These are phyloP conservation scores for Artomyces pyxidatus DNA, from an alignment of 768 basidiomycete species.

Conservation along the genomic window DNA sequence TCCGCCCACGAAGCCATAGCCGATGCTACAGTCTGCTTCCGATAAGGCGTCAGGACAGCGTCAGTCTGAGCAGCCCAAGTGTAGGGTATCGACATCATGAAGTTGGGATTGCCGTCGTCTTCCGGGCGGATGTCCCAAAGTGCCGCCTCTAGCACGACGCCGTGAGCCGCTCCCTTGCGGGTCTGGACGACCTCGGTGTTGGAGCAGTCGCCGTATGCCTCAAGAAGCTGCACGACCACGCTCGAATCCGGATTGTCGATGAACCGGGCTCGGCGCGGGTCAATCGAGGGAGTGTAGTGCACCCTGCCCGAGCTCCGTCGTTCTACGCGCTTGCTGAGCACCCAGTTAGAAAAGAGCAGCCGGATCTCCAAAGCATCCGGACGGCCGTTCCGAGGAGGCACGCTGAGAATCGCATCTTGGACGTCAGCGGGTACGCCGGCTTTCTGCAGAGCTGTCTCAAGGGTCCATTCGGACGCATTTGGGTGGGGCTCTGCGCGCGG, in stretches of 20 bases:
- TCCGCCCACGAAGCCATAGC: not conserved
- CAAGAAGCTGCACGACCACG: not conserved
- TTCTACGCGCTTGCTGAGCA: not conserved
- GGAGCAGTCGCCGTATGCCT: not conserved
- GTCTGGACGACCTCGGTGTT: not conserved
- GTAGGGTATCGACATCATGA: not conserved
- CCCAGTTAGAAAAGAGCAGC: not conserved
- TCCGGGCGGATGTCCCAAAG: not conserved
- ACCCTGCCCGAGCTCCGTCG: too few species aligned
- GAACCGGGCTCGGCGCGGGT: not conserved
- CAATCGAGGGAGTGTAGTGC: not conserved
- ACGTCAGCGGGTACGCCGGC: not conserved
- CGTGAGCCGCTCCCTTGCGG: not conserved
- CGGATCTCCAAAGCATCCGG: not conserved
- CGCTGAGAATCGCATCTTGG: not conserved
- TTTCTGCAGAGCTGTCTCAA: not conserved
- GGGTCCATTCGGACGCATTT: not conserved
- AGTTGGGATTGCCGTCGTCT: not conserved
- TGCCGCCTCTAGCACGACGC: not conserved
- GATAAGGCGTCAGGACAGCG: not conserved
- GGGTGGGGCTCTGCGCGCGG: not conserved
- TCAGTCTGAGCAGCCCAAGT: not conserved
- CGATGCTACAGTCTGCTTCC: not conserved
- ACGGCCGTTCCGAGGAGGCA: not conserved
- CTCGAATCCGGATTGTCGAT: not conserved